These are phyloP conservation scores for Mallotus nudiflorus DNA, from an alignment of 345 rosid species.

Conservation along the genomic window DNA sequence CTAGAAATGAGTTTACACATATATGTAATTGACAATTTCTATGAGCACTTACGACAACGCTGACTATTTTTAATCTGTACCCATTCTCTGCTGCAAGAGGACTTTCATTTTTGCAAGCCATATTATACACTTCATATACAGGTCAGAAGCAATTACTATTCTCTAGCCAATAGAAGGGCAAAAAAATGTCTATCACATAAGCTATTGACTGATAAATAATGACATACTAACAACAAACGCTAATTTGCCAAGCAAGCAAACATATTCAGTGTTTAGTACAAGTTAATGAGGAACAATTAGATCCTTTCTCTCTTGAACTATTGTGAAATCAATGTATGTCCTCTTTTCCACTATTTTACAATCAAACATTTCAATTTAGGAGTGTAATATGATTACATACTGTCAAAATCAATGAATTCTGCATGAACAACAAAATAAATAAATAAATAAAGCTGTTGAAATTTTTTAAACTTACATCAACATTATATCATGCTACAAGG, in stretches of 20 bases:
- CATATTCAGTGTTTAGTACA: not conserved
- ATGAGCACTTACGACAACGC: not conserved
- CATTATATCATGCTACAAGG: not conserved
- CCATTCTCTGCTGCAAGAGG: not conserved
- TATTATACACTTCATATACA: constrained; percentile 2
- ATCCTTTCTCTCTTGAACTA: not conserved
- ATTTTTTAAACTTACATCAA: not conserved
- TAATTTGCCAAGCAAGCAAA: not conserved
- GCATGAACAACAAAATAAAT: not conserved
- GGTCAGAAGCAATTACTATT: constrained; percentile 7
- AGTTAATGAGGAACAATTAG: not conserved
- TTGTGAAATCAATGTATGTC: not conserved
- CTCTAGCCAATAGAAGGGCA: not conserved
- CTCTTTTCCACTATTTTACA: not conserved
- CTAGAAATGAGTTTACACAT: not conserved
- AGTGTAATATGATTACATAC: not conserved
- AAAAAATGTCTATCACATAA: not conserved
- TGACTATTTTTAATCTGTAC: not conserved
- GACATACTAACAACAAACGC: not conserved
- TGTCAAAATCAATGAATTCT: not conserved
- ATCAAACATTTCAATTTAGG: not conserved
- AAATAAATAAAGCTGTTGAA: not conserved
- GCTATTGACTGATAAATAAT: not conserved
- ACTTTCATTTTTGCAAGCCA: not conserved
- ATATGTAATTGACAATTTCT: not conserved